Percentiles rank a stretch among this genome's conserved stretches.
These are phyloP conservation scores for Rhynchospora pubera DNA, from an alignment of 176 grass and related monocot species.

Conservation along the genomic window DNA sequence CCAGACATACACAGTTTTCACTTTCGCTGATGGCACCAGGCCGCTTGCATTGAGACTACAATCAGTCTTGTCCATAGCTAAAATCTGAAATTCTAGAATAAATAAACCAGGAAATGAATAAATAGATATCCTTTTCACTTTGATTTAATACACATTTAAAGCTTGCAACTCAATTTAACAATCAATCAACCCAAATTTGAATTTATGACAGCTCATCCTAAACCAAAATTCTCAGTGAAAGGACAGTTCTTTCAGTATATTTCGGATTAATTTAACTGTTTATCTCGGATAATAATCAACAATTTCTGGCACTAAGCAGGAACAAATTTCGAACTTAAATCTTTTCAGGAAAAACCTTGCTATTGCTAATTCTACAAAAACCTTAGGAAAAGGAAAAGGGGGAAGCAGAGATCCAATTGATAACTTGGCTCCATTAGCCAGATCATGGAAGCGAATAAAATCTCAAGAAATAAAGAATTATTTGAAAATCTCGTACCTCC, in stretches of 20 bases:
- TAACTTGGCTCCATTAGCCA: background rate
- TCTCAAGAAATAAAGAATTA: background rate
- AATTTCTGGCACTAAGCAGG: background rate
- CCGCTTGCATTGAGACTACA: background rate
- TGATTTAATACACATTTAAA: background rate
- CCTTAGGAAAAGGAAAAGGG: background rate
- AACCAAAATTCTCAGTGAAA: background rate
- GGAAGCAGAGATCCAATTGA: background rate
- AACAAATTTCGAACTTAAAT: background rate
- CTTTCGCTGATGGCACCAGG: background rate
- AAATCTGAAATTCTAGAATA: background rate
- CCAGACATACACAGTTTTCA: constrained; percentile 61
- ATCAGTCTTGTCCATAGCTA: constrained; percentile 21
- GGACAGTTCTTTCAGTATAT: background rate
- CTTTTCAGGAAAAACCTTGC: background rate
- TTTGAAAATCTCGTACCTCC: constrained; percentile 13
- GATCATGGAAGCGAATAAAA: constrained; percentile 1
- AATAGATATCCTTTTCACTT: background rate
- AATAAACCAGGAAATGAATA: constrained; percentile 7
- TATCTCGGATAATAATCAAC: background rate
- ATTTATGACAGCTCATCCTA: background rate
- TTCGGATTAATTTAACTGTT: background rate
- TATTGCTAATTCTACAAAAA: background rate
- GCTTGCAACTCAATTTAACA: background rate
- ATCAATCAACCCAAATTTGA: background rate